Percentiles rank a stretch among this genome's conserved stretches.
These are phyloP conservation scores for Isochrysis galbana DNA, from an alignment of 78 protist genomes.

Conservation along the genomic window DNA sequence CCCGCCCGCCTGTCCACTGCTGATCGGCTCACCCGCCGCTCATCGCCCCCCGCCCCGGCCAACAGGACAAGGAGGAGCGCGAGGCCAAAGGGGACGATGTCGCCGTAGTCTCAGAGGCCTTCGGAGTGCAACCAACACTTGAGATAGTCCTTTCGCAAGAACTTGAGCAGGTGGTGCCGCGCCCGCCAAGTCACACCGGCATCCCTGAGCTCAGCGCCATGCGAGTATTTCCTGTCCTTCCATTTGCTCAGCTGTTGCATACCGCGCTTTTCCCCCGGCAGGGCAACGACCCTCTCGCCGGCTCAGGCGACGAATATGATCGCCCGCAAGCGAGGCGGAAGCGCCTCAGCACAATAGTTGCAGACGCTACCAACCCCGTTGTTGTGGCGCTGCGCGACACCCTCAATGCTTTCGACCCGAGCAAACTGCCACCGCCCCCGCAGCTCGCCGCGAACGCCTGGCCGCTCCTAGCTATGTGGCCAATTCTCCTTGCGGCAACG, in stretches of 20 bases:
- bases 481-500: neutral
- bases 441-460: neutral
- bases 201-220: too few relatives aligned
- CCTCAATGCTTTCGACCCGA: neutral
- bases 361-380: too few relatives aligned
- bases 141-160: neutral
- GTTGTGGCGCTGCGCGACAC: too few relatives aligned
- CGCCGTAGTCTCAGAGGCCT: too few relatives aligned
- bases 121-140: neutral
- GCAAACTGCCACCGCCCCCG: neutral
- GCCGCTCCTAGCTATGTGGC: neutral
- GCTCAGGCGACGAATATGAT: neutral
- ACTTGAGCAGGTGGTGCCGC: too few relatives aligned
- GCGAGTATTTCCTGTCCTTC: neutral
- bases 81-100: too few relatives aligned
- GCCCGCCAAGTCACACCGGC: too few relatives aligned
- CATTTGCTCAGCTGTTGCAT: neutral
- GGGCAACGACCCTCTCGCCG: neutral
- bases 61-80: too few relatives aligned
- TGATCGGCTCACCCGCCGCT: neutral
- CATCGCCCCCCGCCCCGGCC: too few relatives aligned
- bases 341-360: neutral
- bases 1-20: neutral
- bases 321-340: neutral
- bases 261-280: neutral